Percentiles rank a stretch among this genome's conserved stretches.
phyloP scores from a whole-genome alignment of 139 green algal genomes.

The Astrephomene gubernaculifera region DNA sequence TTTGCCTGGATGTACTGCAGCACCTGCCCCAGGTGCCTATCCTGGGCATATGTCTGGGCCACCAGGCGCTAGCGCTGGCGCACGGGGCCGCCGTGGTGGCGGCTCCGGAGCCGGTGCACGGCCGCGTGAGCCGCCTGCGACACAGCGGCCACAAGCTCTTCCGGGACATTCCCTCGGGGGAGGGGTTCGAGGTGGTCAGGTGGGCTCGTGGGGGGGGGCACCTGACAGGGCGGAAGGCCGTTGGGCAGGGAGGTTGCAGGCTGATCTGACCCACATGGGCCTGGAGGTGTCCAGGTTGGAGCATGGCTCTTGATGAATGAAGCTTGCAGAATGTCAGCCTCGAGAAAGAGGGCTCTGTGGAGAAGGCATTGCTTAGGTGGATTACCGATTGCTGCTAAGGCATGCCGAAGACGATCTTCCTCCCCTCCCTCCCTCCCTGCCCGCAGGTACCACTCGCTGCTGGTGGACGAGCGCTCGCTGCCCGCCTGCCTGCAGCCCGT shows the following conservation, averaged over 20 bases:
- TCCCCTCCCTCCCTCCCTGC: neutral
- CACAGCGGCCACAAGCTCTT: slow-evolving; percentile 89
- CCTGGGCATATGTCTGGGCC: slow-evolving; percentile 97
- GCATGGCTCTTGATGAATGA: too few species aligned
- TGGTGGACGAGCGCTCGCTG: slow-evolving; percentile 77
- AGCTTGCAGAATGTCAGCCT: too few species aligned
- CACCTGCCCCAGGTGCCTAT: slow-evolving; percentile 76
- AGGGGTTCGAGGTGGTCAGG: slow-evolving; percentile 72
- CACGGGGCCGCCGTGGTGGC: slow-evolving; percentile 77
- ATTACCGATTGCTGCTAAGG: neutral
- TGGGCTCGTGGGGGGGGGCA: too few species aligned
- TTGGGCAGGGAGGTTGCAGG: too few species aligned
- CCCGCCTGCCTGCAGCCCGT: slow-evolving; percentile 81
- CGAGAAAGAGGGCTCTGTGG: too few species aligned
- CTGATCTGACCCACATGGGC: too few species aligned
- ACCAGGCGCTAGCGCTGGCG: slow-evolving; percentile 89
- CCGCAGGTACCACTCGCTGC: slow-evolving; percentile 94
- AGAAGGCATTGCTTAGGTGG: too few species aligned
- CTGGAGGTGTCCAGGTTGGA: too few species aligned
- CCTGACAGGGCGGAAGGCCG: too few species aligned
- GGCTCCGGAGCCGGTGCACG: slow-evolving; percentile 93
- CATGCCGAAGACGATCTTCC: neutral
- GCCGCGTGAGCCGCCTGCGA: slow-evolving; percentile 79
- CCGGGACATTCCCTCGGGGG: slow-evolving; percentile 78
- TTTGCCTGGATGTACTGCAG: slow-evolving; percentile 80